Percentiles rank a stretch among this genome's conserved stretches.
Conservation (phyloP, 805 yeast species). For the Candida vartiovaarae region DNA sequence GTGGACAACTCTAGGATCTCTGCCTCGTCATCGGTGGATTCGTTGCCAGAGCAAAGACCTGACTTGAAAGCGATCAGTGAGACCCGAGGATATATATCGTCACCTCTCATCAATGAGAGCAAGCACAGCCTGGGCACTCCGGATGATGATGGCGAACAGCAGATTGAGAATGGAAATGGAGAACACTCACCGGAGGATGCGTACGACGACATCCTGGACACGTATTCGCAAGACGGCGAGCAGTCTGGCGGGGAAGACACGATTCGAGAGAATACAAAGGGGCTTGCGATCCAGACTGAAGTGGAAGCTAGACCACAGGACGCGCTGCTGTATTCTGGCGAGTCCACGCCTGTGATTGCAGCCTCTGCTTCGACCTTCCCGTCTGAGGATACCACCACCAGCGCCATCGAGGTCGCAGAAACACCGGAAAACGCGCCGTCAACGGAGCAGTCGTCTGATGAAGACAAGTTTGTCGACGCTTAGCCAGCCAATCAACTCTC, state of each 20-base stretch:
- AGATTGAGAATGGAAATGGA: constrained; percentile 5
- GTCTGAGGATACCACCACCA: neutral
- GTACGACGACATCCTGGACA: neutral
- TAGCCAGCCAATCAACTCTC: neutral
- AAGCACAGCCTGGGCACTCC: too few species aligned
- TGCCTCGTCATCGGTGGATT: constrained; percentile 10
- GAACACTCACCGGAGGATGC: constrained; percentile 10
- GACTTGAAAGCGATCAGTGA: neutral
- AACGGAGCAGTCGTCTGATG: constrained; percentile 3
- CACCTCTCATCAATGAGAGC: too few species aligned
- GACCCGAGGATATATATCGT: too few species aligned
- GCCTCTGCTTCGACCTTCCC: neutral
- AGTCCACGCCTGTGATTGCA: constrained; percentile 8
- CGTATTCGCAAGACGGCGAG: neutral
- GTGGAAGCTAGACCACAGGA: constrained; percentile 13
- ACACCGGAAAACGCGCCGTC: neutral
- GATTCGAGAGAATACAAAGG: constrained; percentile 2
- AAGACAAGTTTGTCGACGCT: constrained; percentile 16
- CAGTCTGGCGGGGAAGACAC: neutral
- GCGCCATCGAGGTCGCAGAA: neutral
- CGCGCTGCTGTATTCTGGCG: constrained; percentile 9
- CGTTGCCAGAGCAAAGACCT: constrained; percentile 3
- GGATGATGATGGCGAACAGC: too few species aligned
- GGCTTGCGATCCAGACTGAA: constrained; percentile 9
- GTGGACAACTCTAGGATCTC: constrained; percentile 6